A percentile compares a stretch with the other conserved stretches of the same genome.
phyloP scores from a whole-genome alignment of 1,284 basidiomycete species.

The Malassezia vespertilionis region DNA sequence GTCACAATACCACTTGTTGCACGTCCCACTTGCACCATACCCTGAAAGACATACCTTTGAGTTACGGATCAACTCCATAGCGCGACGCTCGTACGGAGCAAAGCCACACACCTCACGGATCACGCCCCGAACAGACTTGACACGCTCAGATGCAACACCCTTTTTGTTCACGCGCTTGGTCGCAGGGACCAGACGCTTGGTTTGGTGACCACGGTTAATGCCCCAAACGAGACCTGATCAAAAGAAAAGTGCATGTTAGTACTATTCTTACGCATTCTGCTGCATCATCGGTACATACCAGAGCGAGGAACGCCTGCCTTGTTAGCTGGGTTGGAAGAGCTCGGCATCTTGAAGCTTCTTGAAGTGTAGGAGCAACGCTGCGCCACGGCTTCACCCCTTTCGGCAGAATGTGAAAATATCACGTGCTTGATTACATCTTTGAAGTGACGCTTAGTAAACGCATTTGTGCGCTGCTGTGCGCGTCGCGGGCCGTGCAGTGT shows the following conservation, averaged over 20 bases:
- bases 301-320: slow-evolving; percentile 41
- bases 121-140: slow-evolving; percentile 35
- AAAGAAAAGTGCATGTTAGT: slow-evolving; percentile 6
- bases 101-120: slow-evolving; percentile 62
- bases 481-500: too few relatives aligned
- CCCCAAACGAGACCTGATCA: slow-evolving; percentile 73
- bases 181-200: slow-evolving; percentile 69
- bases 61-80: slow-evolving; percentile 98
- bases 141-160: slow-evolving; percentile 62
- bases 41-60: slow-evolving; percentile 64
- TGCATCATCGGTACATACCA: slow-evolving; percentile 32
- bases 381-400: not conserved
- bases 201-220: slow-evolving; percentile 83
- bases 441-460: slow-evolving; percentile 5
- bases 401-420: slow-evolving; percentile 3
- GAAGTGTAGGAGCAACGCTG: slow-evolving; percentile 21
- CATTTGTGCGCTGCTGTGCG: slow-evolving; percentile 1
- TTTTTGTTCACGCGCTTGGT: slow-evolving; percentile 81
- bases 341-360: slow-evolving; percentile 32
- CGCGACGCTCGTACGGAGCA: slow-evolving; percentile 94
- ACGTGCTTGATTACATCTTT: slow-evolving; percentile 13
- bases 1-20: too few relatives aligned
- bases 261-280: not conserved
- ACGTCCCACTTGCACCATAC: too few relatives aligned
- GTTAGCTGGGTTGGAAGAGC: slow-evolving; percentile 45